Base-by-base conservation (phyloP, 2,329 filamentous ascomycete genomes). In the Neofusicoccum kwambonambiense region DNA sequence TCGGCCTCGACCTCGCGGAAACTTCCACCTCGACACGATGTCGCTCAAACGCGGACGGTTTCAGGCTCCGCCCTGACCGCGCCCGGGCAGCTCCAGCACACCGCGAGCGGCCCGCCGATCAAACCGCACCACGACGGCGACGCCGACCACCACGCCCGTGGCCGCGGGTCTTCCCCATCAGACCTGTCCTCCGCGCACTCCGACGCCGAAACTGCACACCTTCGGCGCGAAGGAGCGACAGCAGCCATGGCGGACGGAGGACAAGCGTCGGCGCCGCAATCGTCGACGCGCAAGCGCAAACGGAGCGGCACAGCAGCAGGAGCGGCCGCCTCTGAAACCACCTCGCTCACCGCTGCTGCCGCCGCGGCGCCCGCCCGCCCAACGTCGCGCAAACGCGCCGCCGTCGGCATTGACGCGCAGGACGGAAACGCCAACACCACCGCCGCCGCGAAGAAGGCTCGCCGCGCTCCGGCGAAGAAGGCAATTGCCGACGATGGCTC, bases 271-370 rank as follows among this genome's bases (percentile, higher is more conserved):
- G 67, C 64, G 39, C 71, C 67, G 12, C 50, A 42, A 19, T 34
- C 17, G 15, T 31, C 27, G 49, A 54, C 70, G 15, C 78, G 78
- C 68, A 87, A 86, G 71, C 81, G 82, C 42, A 87, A 84, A 70
- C 78, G 80, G 66, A 78, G 73, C 17, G 64, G 72, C 64, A 71
- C 74, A 69, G 60, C 70, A 69, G 75, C 52, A 78, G 27, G 76
- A 65, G 71, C 73, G n/a, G 73, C 72, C 65, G 65, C 70, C 73
- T 19, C 67, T 64, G 57, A 73, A 69, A 64, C 71, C 19, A 19
- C 35, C 17, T 49, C 45, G 7, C 31, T 51, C 6, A 64, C 68
- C 19, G 67, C 74, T 37, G 74, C 78, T 17, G 70, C 72, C 9
- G 34, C 50, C 7, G 50, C 17, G 7, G n/a, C 58, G 44, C 35